Evolutionary conservation across 2,329 filamentous ascomycete genomes (phyloP).

Genomic region (Clonostachys rhizophaga): DNA sequence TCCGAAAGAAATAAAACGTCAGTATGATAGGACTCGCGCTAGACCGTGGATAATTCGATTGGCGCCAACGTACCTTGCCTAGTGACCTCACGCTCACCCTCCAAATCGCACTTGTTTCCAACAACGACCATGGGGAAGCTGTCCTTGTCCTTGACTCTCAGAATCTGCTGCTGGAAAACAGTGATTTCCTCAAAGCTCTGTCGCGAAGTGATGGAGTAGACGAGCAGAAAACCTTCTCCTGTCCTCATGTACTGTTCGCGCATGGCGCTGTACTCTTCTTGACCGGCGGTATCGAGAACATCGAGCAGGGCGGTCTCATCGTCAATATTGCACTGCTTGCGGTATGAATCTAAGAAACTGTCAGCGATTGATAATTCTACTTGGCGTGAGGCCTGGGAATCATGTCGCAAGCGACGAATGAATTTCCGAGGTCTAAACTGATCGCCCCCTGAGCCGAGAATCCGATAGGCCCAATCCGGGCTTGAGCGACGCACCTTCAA

Average conservation of each 20-base stretch:
- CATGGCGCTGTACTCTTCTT: constrained; percentile 99
- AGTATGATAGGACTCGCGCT: neutral
- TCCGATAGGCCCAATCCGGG: neutral
- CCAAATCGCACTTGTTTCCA: constrained; percentile 98
- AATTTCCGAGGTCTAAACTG: no score
- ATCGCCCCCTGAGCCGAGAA: neutral
- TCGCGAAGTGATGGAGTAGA: constrained; percentile 96
- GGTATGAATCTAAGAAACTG: constrained; percentile 81
- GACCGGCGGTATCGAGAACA: constrained; percentile 95
- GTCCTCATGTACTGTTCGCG: constrained; percentile 99
- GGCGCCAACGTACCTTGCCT: constrained; percentile 67
- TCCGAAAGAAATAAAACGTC: constrained; percentile 6
- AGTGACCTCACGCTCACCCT: constrained; percentile 84
- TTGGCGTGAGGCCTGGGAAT: no score
- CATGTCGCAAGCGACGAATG: no score
- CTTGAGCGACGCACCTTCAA: constrained; percentile 69
- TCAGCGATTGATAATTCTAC: neutral
- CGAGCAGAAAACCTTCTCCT: constrained; percentile 93
- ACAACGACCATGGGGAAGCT: constrained; percentile 99
- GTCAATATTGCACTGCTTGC: constrained; percentile 99
- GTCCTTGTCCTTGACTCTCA: constrained; percentile 98
- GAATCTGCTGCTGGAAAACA: constrained; percentile 97
- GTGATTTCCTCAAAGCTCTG: constrained; percentile 98
- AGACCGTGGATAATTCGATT: neutral
- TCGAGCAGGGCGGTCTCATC: constrained; percentile 97